A percentile compares a stretch with the other conserved stretches of the same genome.
Conservation (phyloP, 306 rosid genomes). For the Pterocarpus macrocarpus region DNA sequence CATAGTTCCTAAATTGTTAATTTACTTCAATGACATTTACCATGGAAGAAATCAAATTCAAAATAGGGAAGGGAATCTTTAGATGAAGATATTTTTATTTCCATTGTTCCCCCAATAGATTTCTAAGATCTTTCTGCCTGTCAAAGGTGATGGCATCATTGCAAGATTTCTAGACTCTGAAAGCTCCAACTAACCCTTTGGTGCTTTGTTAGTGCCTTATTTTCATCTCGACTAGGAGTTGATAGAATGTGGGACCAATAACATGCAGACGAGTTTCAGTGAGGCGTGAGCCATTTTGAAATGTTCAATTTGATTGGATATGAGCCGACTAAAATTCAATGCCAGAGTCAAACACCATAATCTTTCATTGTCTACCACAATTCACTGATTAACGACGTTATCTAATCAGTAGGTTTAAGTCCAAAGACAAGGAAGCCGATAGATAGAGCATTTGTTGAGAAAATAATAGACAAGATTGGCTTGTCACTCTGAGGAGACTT, state of each 20-base stretch:
- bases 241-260: constrained; percentile 57
- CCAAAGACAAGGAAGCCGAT: constrained; percentile 43
- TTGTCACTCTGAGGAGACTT: constrained; percentile 47
- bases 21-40: constrained; percentile 8
- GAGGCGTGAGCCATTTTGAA: neutral
- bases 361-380: constrained; percentile 52
- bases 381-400: constrained; percentile 41
- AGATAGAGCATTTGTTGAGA: constrained; percentile 36
- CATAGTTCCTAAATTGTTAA: neutral
- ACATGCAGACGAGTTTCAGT: constrained; percentile 43
- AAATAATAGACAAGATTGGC: constrained; percentile 22
- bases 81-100: constrained; percentile 43
- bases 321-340: constrained; percentile 31
- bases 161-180: constrained; percentile 38
- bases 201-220: constrained; percentile 54
- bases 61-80: neutral
- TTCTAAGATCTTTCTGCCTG: constrained; percentile 36
- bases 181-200: constrained; percentile 52
- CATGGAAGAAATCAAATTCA: neutral
- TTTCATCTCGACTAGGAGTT: constrained; percentile 55
- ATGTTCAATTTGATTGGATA: constrained; percentile 38
- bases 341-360: constrained; percentile 54
- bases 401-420: constrained; percentile 53
- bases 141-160: constrained; percentile 43
- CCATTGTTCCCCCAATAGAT: neutral